Evolutionary conservation across 78 protist genomes (phyloP).

Genomic region (Planoprotostelium fungivorum): DNA sequence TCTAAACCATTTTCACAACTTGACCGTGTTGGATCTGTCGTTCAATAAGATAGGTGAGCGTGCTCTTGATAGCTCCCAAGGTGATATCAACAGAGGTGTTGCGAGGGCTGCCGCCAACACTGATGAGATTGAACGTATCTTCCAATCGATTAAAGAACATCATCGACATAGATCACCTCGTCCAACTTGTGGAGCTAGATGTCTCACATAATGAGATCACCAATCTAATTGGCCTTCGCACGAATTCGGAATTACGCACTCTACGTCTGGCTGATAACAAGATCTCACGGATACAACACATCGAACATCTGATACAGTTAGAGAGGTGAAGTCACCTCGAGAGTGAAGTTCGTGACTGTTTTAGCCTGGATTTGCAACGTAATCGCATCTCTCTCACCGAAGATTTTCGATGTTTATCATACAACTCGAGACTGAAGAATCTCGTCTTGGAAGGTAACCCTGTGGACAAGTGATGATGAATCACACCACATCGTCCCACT

Average conservation of each 20-base stretch:
- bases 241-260: not conserved
- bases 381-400: not conserved
- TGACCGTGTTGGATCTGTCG: not conserved
- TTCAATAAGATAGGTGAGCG: not conserved
- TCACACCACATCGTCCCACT: not conserved
- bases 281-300: not conserved
- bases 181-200: not conserved
- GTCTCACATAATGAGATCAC: not conserved
- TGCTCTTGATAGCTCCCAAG: not conserved
- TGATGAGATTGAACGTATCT: not conserved
- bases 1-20: not conserved
- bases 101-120: not conserved
- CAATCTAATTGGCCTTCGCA: not conserved
- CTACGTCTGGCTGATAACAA: not conserved
- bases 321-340: not conserved
- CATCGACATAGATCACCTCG: not conserved
- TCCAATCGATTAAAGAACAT: not conserved
- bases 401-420: not conserved
- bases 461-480: not conserved
- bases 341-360: not conserved
- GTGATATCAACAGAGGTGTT: not conserved
- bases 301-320: not conserved
- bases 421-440: not conserved
- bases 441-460: not conserved
- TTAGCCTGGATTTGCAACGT: not conserved